phyloP scores from a whole-genome alignment of 2,329 filamentous ascomycete species.

The Arthrobotrys pseudoclavata region DNA sequence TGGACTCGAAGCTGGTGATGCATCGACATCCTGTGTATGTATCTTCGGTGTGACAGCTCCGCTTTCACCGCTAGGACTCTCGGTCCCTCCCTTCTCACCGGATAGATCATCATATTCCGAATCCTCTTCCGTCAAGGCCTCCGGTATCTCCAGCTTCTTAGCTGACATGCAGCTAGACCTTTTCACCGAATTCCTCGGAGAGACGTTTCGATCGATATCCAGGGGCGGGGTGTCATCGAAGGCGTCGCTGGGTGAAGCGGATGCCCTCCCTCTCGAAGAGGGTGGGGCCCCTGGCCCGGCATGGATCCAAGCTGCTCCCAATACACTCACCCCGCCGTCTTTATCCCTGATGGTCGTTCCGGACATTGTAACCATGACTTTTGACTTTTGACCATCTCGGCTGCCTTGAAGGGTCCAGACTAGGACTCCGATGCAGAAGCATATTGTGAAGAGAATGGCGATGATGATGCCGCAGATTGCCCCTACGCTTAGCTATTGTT shows the following conservation, averaged over 20 bases:
- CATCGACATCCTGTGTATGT: constrained; percentile 24
- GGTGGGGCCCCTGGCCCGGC: constrained; percentile 6
- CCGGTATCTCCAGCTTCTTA: constrained; percentile 47
- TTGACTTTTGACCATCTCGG: constrained; percentile 11
- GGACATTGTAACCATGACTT: constrained; percentile 51
- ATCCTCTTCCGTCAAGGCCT: constrained; percentile 33
- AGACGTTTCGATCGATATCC: background rate
- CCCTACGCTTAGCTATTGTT: constrained; percentile 29
- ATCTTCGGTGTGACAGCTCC: constrained; percentile 9
- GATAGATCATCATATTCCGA: constrained; percentile 13
- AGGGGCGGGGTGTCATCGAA: background rate
- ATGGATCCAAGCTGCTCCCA: constrained; percentile 34
- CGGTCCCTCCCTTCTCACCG: constrained; percentile 9
- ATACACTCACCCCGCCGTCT: constrained; percentile 20
- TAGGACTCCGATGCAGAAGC: constrained; percentile 27
- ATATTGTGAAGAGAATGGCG: constrained; percentile 28
- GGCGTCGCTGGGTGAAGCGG: background rate
- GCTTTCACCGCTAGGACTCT: constrained; percentile 14
- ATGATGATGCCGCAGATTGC: constrained; percentile 41
- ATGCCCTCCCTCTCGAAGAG: background rate
- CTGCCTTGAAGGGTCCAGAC: constrained; percentile 23
- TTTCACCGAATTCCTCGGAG: constrained; percentile 15
- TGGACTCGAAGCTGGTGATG: constrained; percentile 6
- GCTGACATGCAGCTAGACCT: constrained; percentile 44
- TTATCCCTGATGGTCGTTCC: constrained; percentile 39